Conservation (phyloP, 2,329 filamentous ascomycete genomes). For the Colletotrichum sidae region DNA sequence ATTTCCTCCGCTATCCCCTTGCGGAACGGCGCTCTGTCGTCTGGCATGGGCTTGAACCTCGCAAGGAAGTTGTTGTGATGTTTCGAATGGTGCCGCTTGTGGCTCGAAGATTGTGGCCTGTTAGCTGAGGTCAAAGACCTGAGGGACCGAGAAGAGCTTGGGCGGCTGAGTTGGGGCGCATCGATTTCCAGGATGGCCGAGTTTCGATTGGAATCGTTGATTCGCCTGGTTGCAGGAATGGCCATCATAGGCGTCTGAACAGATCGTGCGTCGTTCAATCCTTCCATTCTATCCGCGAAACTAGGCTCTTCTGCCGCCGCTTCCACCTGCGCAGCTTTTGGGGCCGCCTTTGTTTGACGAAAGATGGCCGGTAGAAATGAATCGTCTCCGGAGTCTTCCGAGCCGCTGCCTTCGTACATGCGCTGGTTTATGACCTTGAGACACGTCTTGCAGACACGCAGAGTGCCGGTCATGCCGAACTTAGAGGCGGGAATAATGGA, state of each 20-base stretch:
- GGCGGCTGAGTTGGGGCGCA: constrained; percentile 83
- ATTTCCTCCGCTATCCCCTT: constrained; percentile 75
- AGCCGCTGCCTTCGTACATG: constrained; percentile 81
- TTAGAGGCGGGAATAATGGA: constrained; percentile 87
- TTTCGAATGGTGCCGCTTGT: constrained; percentile 88
- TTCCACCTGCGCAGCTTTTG: constrained; percentile 49
- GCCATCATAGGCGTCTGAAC: constrained; percentile 79
- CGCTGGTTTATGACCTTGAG: constrained; percentile 91
- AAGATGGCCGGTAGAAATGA: constrained; percentile 75
- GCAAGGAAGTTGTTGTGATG: constrained; percentile 78
- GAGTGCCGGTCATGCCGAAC: constrained; percentile 86
- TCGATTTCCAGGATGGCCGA: constrained; percentile 94
- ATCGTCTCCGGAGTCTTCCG: constrained; percentile 87
- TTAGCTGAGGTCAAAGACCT: constrained; percentile 74
- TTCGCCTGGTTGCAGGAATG: constrained; percentile 72
- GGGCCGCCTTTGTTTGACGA: constrained; percentile 60
- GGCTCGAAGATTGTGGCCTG: constrained; percentile 81
- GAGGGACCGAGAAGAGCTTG: constrained; percentile 91
- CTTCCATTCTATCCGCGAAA: constrained; percentile 55
- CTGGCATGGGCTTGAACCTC: constrained; percentile 76
- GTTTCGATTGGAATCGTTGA: constrained; percentile 83
- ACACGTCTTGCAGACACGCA: constrained; percentile 94
- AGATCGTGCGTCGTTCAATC: constrained; percentile 61
- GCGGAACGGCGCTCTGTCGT: constrained; percentile 90
- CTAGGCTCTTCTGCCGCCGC: constrained; percentile 53